Conservation (phyloP, 139 green algal species). For the Closterium sp. region DNA sequence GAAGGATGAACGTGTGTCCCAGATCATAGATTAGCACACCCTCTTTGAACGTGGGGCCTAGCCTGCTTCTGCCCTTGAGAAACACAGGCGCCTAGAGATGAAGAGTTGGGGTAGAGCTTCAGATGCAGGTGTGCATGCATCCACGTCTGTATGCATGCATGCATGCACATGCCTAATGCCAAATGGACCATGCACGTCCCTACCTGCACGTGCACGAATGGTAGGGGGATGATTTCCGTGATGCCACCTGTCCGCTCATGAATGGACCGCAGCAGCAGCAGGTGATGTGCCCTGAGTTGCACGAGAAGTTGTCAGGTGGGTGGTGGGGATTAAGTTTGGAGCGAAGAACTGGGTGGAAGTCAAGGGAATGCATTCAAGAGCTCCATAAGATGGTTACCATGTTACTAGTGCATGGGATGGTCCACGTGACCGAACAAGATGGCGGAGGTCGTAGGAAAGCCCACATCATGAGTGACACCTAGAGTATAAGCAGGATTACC, state of each 20-base stretch:
- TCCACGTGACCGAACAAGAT: constrained; percentile 88
- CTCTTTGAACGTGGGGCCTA: constrained; percentile 78
- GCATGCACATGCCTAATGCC: too few relatives aligned
- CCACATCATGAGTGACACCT: constrained; percentile 71
- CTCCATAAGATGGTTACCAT: too few relatives aligned
- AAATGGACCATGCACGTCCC: not conserved
- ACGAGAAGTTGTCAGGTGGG: too few relatives aligned
- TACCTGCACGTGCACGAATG: constrained; percentile 92
- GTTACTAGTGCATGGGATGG: constrained; percentile 21
- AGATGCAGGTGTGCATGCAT: too few relatives aligned
- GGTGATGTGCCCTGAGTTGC: constrained; percentile 74
- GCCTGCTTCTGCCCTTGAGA: constrained; percentile 46
- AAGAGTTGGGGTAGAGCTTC: not conserved
- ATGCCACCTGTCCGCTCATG: constrained; percentile 61
- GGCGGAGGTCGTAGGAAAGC: constrained; percentile 76
- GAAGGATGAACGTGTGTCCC: too few relatives aligned
- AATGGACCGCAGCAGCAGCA: constrained; percentile 66
- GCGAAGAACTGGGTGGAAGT: too few relatives aligned
- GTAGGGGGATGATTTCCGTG: constrained; percentile 89
- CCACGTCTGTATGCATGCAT: too few relatives aligned
- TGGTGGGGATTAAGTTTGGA: too few relatives aligned
- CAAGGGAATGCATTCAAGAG: too few relatives aligned
- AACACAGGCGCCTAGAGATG: constrained; percentile 64
- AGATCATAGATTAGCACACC: constrained; percentile 70
- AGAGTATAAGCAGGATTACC: too few relatives aligned